Percentiles rank a stretch among this genome's conserved stretches.
Evolutionary conservation across 192 early-diverging fungal species (phyloP).

Genomic region (Diversispora epigaea): DNA sequence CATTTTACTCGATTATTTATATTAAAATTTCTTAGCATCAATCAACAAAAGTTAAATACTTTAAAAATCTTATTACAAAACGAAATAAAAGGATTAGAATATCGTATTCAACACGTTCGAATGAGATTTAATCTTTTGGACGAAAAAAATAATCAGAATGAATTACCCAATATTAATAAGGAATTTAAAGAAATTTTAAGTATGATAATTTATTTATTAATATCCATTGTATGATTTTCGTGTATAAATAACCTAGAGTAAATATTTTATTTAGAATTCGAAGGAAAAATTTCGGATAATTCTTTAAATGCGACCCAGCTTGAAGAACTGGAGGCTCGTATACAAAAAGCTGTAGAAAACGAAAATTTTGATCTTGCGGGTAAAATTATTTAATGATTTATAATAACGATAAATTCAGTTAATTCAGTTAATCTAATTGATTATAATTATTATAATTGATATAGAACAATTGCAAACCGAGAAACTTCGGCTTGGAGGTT

Average conservation of each 20-base stretch:
- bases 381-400: background rate
- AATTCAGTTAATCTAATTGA: background rate
- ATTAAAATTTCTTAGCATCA: background rate
- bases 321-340: background rate
- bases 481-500: background rate
- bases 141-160: background rate
- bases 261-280: too few species aligned
- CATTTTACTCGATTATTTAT: background rate
- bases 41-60: background rate
- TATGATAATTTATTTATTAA: too few species aligned
- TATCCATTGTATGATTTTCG: too few species aligned
- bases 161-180: too few species aligned
- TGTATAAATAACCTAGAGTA: too few species aligned
- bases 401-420: background rate
- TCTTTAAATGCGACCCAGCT: background rate
- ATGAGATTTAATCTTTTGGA: conserved; percentile 1
- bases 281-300: too few species aligned
- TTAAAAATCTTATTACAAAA: conserved; percentile 10
- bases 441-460: background rate
- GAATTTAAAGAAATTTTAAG: too few species aligned
- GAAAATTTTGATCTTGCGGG: conserved; percentile 18
- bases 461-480: conserved; percentile 6
- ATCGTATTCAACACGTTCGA: conserved; percentile 12
- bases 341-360: background rate
- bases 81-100: conserved; percentile 24